phyloP scores from a whole-genome alignment of 345 rosid genomes.

The Dovyalis caffra region DNA sequence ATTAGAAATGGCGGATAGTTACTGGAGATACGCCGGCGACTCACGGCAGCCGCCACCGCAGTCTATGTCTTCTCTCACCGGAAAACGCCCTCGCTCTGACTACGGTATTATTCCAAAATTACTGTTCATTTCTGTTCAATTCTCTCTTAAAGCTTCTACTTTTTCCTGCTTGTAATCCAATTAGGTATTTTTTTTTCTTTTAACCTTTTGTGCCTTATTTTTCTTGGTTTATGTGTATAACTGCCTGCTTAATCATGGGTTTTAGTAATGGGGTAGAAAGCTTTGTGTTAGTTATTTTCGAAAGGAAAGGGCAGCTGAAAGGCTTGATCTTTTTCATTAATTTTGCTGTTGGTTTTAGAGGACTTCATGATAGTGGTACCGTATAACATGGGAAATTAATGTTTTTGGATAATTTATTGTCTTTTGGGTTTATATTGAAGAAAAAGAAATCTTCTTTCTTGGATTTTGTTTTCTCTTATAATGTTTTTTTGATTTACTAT shows the following conservation, averaged over 20 bases:
- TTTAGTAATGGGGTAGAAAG: neutral
- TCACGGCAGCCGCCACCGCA: slow-evolving; percentile 36
- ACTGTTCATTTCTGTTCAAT: neutral
- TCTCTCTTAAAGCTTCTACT: neutral
- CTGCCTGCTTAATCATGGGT: neutral
- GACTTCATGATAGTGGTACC: neutral
- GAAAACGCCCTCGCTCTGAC: slow-evolving; percentile 54
- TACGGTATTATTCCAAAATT: slow-evolving; percentile 26
- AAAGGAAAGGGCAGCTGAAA: neutral
- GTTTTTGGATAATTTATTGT: neutral
- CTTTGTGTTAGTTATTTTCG: neutral
- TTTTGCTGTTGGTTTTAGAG: neutral
- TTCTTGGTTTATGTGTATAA: neutral
- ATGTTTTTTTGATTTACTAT: neutral
- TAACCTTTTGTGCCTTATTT: neutral
- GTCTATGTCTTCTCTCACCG: slow-evolving; percentile 29
- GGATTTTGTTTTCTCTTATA: neutral
- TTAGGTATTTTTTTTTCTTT: slow-evolving; percentile 5
- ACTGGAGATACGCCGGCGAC: slow-evolving; percentile 44
- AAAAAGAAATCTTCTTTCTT: neutral
- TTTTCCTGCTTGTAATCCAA: neutral
- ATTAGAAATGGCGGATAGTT: slow-evolving; percentile 46
- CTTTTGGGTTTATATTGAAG: neutral
- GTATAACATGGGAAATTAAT: neutral
- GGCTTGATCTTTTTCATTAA: neutral